Evolutionary conservation across 768 basidiomycete species (phyloP).

Genomic region (Tylopilus plumbeoviolaceoides): DNA sequence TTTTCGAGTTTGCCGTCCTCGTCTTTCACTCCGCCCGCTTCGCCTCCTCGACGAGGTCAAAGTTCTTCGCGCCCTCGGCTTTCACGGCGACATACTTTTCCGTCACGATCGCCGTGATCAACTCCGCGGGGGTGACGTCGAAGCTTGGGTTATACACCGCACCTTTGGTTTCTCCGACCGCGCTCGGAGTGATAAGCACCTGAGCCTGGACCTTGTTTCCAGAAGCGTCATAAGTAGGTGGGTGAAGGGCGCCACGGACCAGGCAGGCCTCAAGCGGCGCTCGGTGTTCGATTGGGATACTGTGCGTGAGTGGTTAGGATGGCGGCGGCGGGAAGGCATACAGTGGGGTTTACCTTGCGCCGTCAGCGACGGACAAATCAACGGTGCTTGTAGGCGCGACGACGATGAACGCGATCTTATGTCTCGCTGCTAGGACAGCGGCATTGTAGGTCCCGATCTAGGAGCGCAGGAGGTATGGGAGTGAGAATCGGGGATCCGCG

Average conservation of each 20-base stretch:
- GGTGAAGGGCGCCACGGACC: constrained; percentile 77
- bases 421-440: constrained; percentile 84
- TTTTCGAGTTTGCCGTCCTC: not conserved
- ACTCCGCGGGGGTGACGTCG: constrained; percentile 90
- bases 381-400: constrained; percentile 92
- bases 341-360: constrained; percentile 44
- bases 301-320: constrained; percentile 18
- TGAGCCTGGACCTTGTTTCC: constrained; percentile 62
- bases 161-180: constrained; percentile 31
- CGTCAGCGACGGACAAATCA: constrained; percentile 74
- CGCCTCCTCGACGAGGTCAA: constrained; percentile 54
- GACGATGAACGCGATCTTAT: constrained; percentile 88
- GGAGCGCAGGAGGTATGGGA: not conserved
- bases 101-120: constrained; percentile 93
- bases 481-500: not conserved
- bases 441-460: constrained; percentile 95
- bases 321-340: not conserved
- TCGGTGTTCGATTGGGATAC: constrained; percentile 92
- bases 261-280: constrained; percentile 85
- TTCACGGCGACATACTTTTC: constrained; percentile 91
- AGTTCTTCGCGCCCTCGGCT: constrained; percentile 47
- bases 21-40: constrained; percentile 1
- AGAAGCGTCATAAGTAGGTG: constrained; percentile 34
- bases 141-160: constrained; percentile 89
- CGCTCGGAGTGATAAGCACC: constrained; percentile 78